Percentiles rank a stretch among this genome's conserved stretches.
These are phyloP conservation scores for Coemansia reversa DNA, from an alignment of 192 early-diverging fungal species.

Conservation along the genomic window DNA sequence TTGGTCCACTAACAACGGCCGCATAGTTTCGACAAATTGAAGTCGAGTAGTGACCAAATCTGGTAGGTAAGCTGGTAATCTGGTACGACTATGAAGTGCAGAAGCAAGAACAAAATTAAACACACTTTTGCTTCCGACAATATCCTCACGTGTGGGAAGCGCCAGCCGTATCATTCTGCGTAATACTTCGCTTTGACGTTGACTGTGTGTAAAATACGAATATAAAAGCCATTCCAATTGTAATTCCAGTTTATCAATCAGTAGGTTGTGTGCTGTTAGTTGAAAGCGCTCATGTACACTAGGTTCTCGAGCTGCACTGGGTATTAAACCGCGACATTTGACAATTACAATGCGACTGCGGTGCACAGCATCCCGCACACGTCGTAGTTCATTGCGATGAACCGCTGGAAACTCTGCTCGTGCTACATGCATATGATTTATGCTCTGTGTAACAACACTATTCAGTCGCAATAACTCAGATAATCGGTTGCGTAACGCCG, in stretches of 20 bases:
- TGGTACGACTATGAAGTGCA: slow-evolving; percentile 12
- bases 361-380: slow-evolving; percentile 14
- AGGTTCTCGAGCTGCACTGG: slow-evolving; percentile 31
- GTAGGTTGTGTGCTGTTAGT: slow-evolving; percentile 16
- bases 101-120: slow-evolving; percentile 37
- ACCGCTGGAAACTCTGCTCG: slow-evolving; percentile 31
- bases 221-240: slow-evolving; percentile 51
- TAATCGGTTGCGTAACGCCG: slow-evolving; percentile 26
- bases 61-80: slow-evolving; percentile 40
- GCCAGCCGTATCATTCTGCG: slow-evolving; percentile 24
- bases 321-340: slow-evolving; percentile 29
- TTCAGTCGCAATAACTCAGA: slow-evolving; percentile 35
- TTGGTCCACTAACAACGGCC: slow-evolving; percentile 21
- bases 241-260: slow-evolving; percentile 38
- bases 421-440: slow-evolving; percentile 47
- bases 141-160: slow-evolving; percentile 43
- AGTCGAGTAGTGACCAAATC: slow-evolving; percentile 35
- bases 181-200: slow-evolving; percentile 2
- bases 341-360: slow-evolving; percentile 27
- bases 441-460: slow-evolving; percentile 24
- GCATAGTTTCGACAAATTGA: slow-evolving; percentile 22
- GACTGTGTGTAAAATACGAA: slow-evolving; percentile 35
- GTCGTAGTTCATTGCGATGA: slow-evolving; percentile 17
- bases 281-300: slow-evolving; percentile 45
- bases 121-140: slow-evolving; percentile 33